Evolutionary conservation across 2,329 filamentous ascomycete genomes (phyloP).

Genomic region (Aspergillus aculeatinus): DNA sequence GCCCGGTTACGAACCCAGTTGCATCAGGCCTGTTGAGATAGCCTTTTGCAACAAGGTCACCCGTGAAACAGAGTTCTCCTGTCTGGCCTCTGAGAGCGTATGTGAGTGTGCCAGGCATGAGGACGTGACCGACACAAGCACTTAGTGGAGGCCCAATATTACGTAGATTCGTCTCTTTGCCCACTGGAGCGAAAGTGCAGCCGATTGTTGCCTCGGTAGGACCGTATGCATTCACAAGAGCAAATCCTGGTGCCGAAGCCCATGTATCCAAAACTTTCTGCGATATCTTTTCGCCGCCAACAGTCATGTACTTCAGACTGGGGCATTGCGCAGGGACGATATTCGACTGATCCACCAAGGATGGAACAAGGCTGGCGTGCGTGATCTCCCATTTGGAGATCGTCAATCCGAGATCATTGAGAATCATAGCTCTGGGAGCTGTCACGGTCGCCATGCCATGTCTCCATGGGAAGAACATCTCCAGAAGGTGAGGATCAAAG

Average conservation of each 20-base stretch:
- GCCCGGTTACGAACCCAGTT: conserved; percentile 20
- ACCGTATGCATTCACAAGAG: conserved; percentile 35
- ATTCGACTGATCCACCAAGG: conserved; percentile 26
- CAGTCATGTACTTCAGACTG: conserved; percentile 29
- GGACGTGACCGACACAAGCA: conserved; percentile 27
- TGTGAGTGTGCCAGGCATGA: conserved; percentile 26
- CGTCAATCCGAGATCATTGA: conserved; percentile 27
- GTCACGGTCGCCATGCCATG: conserved; percentile 29
- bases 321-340: conserved; percentile 25
- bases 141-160: conserved; percentile 32
- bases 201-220: conserved; percentile 39
- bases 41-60: conserved; percentile 29
- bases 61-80: conserved; percentile 32
- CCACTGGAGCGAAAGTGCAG: conserved; percentile 30
- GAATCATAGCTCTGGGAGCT: conserved; percentile 27
- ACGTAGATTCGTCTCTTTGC: conserved; percentile 24
- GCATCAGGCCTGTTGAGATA: conserved; percentile 32
- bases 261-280: conserved; percentile 34
- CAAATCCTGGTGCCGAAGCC: conserved; percentile 24
- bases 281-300: conserved; percentile 40
- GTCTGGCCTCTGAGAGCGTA: conserved; percentile 28
- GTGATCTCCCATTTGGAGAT: conserved; percentile 30
- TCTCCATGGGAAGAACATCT: conserved; percentile 35
- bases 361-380: conserved; percentile 33
- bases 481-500: conserved; percentile 32